Base-by-base conservation (phyloP, 768 basidiomycete genomes). In the Boletus huronensis region DNA sequence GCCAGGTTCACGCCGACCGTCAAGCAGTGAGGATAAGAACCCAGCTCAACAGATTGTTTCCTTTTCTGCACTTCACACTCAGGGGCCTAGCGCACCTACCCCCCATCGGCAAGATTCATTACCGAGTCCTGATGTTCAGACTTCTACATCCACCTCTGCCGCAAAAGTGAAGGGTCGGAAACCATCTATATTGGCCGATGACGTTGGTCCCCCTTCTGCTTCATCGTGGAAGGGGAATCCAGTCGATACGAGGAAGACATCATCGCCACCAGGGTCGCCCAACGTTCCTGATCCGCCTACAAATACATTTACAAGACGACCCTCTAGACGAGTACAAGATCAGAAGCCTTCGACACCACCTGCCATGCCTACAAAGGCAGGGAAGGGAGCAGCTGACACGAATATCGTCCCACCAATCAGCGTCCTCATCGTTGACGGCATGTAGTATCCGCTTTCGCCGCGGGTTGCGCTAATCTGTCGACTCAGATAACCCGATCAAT, bases 371-470 rank as follows among this genome's bases (percentile, higher is more conserved):
- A 60, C 71, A 48, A 84, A 82, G 71, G 83, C 77, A 49, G 72
- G 72, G 25, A 85, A 83, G 63, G 73, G 73, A 25, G 59, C 74
- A 8, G 67, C 76, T 7, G 88, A 90, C 52, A 78, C 79, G 26
- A 85, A 84, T 55, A 87, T 98, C 31, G 88, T 96, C 2, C 97
- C 97, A 3, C 97, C 97, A 0, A 98, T 99, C 67, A 96, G 90
- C 63, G 97, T 99, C 1, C 80, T 99, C 63, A 97, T 99, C 64
- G 97, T 98, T 36, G 97, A 99, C 71, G 96, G 96, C 93, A 59
- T 57, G 87, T 76, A 10, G 9, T 43, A 28, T 51, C 16, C 6
- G 31, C 26, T 40, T 17, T 38, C 6, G 39, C 47, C 58, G 13
- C 36, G 42, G 19, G 35, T n/a, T 58, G 8, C 46, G 48, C 58